These are phyloP conservation scores for Ophiostoma fasciatum DNA, from an alignment of 2,329 filamentous ascomycete species.

Conservation along the genomic window DNA sequence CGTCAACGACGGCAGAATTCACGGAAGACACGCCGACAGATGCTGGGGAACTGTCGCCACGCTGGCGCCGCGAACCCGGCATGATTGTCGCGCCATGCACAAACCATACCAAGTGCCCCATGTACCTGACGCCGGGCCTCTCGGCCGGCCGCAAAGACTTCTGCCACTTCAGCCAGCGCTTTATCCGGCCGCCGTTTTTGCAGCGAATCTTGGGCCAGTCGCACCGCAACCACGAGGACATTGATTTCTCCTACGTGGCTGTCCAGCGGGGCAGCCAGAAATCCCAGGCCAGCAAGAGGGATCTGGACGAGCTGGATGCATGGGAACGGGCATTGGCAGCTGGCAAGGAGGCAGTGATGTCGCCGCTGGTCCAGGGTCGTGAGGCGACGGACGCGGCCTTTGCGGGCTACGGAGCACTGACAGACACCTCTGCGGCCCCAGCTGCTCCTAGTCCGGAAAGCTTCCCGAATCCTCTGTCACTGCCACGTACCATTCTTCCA, in stretches of 20 bases:
- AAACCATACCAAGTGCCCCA: slow-evolving; percentile 75
- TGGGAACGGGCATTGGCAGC: no score
- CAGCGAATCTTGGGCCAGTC: slow-evolving; percentile 57
- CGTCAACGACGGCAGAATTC: no score
- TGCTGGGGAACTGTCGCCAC: slow-evolving; percentile 11
- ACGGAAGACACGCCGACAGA: slow-evolving; percentile 1
- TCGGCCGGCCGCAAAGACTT: slow-evolving; percentile 69
- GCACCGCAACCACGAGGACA: slow-evolving; percentile 73
- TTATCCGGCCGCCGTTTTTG: slow-evolving; percentile 68
- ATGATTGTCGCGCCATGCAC: slow-evolving; percentile 68
- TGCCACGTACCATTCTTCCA: slow-evolving; percentile 64
- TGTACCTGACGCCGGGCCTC: slow-evolving; percentile 63
- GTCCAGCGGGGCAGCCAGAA: slow-evolving; percentile 52
- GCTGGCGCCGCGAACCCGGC: slow-evolving; percentile 35
- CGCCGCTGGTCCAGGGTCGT: slow-evolving; percentile 30
- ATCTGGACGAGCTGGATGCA: no score
- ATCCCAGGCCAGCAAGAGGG: slow-evolving; percentile 20
- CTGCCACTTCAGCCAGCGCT: slow-evolving; percentile 83
- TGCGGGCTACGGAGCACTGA: slow-evolving; percentile 47
- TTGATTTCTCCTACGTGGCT: slow-evolving; percentile 80
- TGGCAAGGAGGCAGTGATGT: no score
- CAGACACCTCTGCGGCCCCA: no score
- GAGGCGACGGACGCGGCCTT: slow-evolving; percentile 53
- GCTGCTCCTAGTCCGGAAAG: no score
- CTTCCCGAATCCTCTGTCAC: no score